A percentile compares a stretch with the other conserved stretches of the same genome.
These are phyloP conservation scores for Pistacia integerrima DNA, from an alignment of 345 rosid genomes.

Conservation along the genomic window DNA sequence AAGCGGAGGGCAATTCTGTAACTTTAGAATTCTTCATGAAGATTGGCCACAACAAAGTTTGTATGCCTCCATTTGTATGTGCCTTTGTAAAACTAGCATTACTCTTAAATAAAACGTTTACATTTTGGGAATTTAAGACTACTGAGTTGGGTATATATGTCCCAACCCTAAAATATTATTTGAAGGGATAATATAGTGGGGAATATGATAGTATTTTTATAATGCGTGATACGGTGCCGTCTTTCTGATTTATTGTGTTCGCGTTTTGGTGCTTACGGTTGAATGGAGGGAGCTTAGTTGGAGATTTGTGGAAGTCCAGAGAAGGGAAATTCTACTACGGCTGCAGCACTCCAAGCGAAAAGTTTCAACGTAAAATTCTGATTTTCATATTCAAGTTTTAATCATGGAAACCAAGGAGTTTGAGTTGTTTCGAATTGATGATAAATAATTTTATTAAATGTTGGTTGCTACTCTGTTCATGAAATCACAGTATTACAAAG, in stretches of 20 bases:
- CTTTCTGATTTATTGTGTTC: slow-evolving; percentile 12
- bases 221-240: too few species aligned
- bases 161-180: too few species aligned
- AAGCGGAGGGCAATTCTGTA: too few species aligned
- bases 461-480: not conserved
- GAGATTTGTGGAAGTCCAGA: slow-evolving; percentile 72
- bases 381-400: not conserved
- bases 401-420: not conserved
- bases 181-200: too few species aligned
- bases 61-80: too few species aligned
- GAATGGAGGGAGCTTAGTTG: slow-evolving; percentile 47
- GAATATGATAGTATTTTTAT: too few species aligned
- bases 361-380: slow-evolving; percentile 48
- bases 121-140: not conserved
- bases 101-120: too few species aligned
- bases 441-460: not conserved
- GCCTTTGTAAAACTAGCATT: too few species aligned
- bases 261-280: slow-evolving; percentile 30
- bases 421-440: not conserved
- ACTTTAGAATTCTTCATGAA: too few species aligned
- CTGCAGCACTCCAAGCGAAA: slow-evolving; percentile 69
- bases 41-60: too few species aligned
- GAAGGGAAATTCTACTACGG: slow-evolving; percentile 62
- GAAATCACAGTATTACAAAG: too few species aligned
- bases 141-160: too few species aligned